Evolutionary conservation across 2,329 filamentous ascomycete genomes (phyloP).

Genomic region (Ilyonectria mors-panacis): DNA sequence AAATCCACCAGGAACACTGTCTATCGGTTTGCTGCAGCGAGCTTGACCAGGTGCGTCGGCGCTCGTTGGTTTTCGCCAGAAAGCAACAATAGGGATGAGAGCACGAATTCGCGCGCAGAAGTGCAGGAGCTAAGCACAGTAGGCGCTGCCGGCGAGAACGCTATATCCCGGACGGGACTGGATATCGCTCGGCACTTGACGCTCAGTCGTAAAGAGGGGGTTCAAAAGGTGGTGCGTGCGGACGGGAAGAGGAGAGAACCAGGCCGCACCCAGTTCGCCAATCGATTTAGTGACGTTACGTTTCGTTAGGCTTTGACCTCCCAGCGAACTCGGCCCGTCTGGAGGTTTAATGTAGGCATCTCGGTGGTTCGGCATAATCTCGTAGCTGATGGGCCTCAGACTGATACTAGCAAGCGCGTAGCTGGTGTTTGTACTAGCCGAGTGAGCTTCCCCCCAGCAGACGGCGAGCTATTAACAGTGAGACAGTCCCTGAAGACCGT

Average conservation of each 20-base stretch:
- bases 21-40: constrained; percentile 9
- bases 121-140: constrained; percentile 12
- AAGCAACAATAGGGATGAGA: constrained; percentile 9
- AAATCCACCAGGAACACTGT: not conserved
- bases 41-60: not conserved
- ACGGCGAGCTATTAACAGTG: not conserved
- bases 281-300: constrained; percentile 17
- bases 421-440: not conserved
- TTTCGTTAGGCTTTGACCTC: constrained; percentile 2
- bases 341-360: not conserved
- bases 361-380: not conserved
- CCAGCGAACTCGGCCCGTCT: not conserved
- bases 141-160: constrained; percentile 2
- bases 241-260: constrained; percentile 16
- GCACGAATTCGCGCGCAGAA: not conserved
- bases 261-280: not conserved
- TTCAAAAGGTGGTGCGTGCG: constrained; percentile 21
- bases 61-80: constrained; percentile 13
- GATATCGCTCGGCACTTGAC: not conserved
- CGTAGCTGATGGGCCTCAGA: not conserved
- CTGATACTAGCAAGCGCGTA: not conserved
- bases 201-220: constrained; percentile 8
- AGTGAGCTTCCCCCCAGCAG: not conserved
- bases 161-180: constrained; percentile 14
- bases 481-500: not conserved